phyloP scores from a whole-genome alignment of 2,329 filamentous ascomycete genomes.

The Alternaria triticina region DNA sequence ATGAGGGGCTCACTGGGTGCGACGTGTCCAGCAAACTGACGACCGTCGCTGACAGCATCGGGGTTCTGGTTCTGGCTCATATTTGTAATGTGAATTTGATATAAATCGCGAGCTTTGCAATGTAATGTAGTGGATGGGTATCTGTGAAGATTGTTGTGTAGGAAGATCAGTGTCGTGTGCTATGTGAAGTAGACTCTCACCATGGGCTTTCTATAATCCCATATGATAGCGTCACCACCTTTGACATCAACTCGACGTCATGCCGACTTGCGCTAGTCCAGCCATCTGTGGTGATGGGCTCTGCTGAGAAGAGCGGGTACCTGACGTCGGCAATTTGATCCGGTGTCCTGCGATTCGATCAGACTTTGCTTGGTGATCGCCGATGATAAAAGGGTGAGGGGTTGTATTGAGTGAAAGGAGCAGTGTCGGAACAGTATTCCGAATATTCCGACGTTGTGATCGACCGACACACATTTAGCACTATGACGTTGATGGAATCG shows the following conservation, averaged over 20 bases:
- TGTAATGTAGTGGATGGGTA: background rate
- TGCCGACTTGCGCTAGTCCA: background rate
- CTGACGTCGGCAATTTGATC: slow-evolving; percentile 1
- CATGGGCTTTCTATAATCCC: background rate
- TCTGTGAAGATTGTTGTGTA: background rate
- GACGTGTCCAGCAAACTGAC: slow-evolving; percentile 62
- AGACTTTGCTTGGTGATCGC: background rate
- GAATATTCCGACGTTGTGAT: background rate
- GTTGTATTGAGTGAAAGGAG: background rate
- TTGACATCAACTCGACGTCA: slow-evolving; percentile 26
- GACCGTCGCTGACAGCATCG: slow-evolving; percentile 59
- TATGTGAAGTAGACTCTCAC: background rate
- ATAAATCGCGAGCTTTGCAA: background rate
- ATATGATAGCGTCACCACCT: slow-evolving; percentile 16
- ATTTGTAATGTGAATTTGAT: slow-evolving; percentile 48
- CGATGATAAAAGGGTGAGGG: background rate
- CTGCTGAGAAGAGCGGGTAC: background rate
- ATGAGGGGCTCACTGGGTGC: slow-evolving; percentile 61
- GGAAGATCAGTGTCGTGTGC: background rate
- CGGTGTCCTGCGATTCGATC: background rate
- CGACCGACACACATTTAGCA: background rate
- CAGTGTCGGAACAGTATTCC: background rate
- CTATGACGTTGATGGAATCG: background rate
- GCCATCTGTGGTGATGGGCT: background rate
- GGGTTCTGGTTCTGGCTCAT: slow-evolving; percentile 58